These are phyloP conservation scores for Chaetomiaceae sp. DNA, from an alignment of 2,329 filamentous ascomycete species.

Conservation along the genomic window DNA sequence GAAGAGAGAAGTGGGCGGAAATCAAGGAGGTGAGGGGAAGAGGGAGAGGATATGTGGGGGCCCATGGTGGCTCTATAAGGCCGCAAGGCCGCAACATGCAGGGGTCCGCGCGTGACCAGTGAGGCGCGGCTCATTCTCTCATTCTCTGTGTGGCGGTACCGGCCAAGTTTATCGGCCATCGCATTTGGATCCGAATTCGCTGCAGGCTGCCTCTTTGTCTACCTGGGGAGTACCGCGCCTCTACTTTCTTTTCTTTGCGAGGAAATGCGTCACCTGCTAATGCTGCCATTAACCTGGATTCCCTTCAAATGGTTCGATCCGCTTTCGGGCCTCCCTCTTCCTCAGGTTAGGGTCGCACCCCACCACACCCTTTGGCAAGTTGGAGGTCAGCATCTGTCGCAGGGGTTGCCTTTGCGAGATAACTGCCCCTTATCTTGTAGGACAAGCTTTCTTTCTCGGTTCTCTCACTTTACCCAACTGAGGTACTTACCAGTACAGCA, in stretches of 20 bases:
- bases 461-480: too few relatives aligned
- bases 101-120: slow-evolving; percentile 10
- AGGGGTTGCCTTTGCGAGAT: too few relatives aligned
- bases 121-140: neutral
- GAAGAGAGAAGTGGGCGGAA: slow-evolving; percentile 23
- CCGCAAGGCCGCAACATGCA: slow-evolving; percentile 20
- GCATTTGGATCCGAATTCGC: neutral
- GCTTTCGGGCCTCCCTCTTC: neutral
- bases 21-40: slow-evolving; percentile 25
- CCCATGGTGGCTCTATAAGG: slow-evolving; percentile 14
- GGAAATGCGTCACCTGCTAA: neutral
- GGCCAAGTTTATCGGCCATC: neutral
- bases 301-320: neutral
- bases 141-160: slow-evolving; percentile 5
- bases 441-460: too few relatives aligned
- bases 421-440: too few relatives aligned
- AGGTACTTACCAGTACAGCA: too few relatives aligned
- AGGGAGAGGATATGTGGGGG: slow-evolving; percentile 19
- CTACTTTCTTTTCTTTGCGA: neutral
- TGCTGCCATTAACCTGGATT: too few relatives aligned
- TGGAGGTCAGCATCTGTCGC: neutral
- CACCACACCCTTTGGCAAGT: neutral
- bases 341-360: too few relatives aligned
- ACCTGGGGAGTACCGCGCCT: neutral
- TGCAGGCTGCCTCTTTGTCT: neutral